Evolutionary conservation across 805 yeast species (phyloP).

Genomic region (Candida quercuum): DNA sequence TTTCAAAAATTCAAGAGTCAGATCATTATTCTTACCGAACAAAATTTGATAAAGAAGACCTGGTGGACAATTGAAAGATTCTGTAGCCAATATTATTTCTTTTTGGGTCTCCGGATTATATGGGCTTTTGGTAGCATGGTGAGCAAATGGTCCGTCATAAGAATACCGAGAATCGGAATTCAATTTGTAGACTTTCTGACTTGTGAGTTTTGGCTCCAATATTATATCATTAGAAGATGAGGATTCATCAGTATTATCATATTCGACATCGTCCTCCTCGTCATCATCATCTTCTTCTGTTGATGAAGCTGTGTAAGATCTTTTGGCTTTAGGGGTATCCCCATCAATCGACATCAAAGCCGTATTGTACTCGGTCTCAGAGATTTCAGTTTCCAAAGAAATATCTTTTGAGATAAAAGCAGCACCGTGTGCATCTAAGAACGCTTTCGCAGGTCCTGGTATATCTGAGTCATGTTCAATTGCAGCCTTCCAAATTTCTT

Average conservation of each 20-base stretch:
- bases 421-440: constrained; percentile 8
- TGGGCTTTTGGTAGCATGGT: constrained; percentile 49
- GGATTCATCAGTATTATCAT: constrained; percentile 14
- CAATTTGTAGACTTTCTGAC: constrained; percentile 28
- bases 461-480: constrained; percentile 4
- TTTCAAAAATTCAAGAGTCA: constrained; percentile 36
- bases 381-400: constrained; percentile 9
- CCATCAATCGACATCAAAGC: constrained; percentile 43
- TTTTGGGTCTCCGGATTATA: constrained; percentile 38
- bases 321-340: constrained; percentile 19
- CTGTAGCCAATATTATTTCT: constrained; percentile 50
- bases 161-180: constrained; percentile 34
- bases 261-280: constrained; percentile 25
- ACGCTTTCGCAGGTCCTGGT: background rate
- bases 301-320: constrained; percentile 14
- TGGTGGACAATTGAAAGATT: constrained; percentile 60
- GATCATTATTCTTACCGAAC: constrained; percentile 55
- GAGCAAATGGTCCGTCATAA: constrained; percentile 62
- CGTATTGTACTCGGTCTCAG: constrained; percentile 24
- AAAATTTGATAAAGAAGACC: constrained; percentile 68
- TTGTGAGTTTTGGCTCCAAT: constrained; percentile 8
- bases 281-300: constrained; percentile 22
- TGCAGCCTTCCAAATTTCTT: constrained; percentile 18
- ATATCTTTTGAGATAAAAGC: constrained; percentile 15
- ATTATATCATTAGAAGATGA: constrained; percentile 4